A percentile compares a stretch with the other conserved stretches of the same genome.
These are phyloP conservation scores for Cordia subcordata DNA, from an alignment of 257 asterid species.

Conservation along the genomic window DNA sequence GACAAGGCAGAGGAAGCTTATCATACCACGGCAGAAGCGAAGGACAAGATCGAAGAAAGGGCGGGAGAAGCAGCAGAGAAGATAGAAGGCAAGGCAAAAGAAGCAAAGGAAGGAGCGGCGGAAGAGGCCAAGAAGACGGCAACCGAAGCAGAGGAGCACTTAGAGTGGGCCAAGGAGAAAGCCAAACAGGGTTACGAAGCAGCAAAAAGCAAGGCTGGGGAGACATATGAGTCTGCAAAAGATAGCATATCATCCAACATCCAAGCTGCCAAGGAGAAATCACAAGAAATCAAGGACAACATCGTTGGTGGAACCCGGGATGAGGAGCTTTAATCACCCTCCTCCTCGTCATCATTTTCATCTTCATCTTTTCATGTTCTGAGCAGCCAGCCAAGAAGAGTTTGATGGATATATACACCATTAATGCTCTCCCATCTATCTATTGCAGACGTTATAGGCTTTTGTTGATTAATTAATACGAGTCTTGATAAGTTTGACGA, in stretches of 20 bases:
- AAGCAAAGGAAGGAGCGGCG: not conserved
- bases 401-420: too few species aligned
- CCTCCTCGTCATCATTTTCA: too few species aligned
- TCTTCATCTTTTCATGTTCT: too few species aligned
- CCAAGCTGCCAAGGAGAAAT: constrained; percentile 25
- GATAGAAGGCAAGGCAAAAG: constrained; percentile 2
- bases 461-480: too few species aligned
- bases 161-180: constrained; percentile 29
- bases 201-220: constrained; percentile 27
- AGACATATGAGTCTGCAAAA: constrained; percentile 22
- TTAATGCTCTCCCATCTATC: too few species aligned
- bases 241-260: constrained; percentile 24
- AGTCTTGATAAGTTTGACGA: too few species aligned
- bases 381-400: too few species aligned
- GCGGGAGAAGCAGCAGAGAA: constrained; percentile 8
- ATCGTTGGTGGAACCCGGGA: constrained; percentile 14
- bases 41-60: constrained; percentile 7
- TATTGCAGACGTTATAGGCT: too few species aligned
- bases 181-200: constrained; percentile 31
- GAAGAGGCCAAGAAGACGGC: constrained; percentile 27
- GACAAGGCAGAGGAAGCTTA: constrained; percentile 18
- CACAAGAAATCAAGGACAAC: constrained; percentile 20
- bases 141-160: constrained; percentile 13
- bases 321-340: constrained; percentile 26
- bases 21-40: constrained; percentile 8